Evolutionary conservation across 2,329 filamentous ascomycete species (phyloP).

Genomic region (Hymenoscyphus scutula): DNA sequence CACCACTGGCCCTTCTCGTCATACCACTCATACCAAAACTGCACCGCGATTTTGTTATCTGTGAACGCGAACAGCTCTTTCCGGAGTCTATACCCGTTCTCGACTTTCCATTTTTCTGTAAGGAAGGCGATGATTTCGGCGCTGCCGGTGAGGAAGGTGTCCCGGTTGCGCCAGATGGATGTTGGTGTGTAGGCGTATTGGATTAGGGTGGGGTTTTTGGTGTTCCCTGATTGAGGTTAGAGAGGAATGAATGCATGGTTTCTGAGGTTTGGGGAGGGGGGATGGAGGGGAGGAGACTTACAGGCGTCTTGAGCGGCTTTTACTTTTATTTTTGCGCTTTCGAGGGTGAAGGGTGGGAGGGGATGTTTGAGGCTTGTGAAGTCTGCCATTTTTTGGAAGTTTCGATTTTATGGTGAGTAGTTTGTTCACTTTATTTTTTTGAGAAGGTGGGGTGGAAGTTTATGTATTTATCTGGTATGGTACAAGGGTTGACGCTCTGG

Average conservation of each 20-base stretch:
- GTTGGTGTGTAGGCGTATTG: constrained; percentile 72
- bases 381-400: background rate
- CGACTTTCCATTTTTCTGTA: constrained; percentile 69
- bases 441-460: background rate
- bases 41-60: constrained; percentile 76
- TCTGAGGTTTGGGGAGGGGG: too few relatives aligned
- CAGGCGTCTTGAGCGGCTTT: constrained; percentile 81
- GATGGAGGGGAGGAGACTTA: background rate
- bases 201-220: constrained; percentile 61
- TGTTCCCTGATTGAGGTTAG: constrained; percentile 62
- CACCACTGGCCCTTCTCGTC: constrained; percentile 74
- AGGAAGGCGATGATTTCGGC: constrained; percentile 67
- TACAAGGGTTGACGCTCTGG: background rate
- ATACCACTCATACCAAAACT: constrained; percentile 78
- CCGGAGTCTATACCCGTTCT: constrained; percentile 69
- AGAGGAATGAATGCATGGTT: background rate
- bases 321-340: constrained; percentile 72
- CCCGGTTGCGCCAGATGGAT: constrained; percentile 78
- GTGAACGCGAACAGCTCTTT: constrained; percentile 82
- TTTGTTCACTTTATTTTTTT: background rate
- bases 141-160: constrained; percentile 65
- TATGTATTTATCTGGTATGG: background rate
- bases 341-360: constrained; percentile 71
- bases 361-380: constrained; percentile 39
- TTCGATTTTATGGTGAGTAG: background rate